Evolutionary conservation across 1,284 basidiomycete species (phyloP).

Genomic region (Cutaneotrichosporon sp.): DNA sequence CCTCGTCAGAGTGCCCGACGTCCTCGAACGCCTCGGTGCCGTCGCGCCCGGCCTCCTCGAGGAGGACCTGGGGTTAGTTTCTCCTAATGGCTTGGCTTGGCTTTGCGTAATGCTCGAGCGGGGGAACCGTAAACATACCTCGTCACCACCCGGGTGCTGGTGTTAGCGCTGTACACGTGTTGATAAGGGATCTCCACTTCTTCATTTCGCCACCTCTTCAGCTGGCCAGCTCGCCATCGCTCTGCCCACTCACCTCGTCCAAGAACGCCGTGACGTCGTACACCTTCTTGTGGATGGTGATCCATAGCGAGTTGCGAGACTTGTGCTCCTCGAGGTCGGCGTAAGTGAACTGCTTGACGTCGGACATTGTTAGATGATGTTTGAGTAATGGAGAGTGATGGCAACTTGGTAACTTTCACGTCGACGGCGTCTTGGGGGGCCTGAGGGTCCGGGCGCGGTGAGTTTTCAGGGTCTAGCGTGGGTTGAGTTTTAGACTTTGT

Average conservation of each 20-base stretch:
- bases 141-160: conserved; percentile 96
- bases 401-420: background rate
- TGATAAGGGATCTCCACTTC: background rate
- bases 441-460: background rate
- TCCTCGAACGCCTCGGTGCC: conserved; percentile 99
- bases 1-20: conserved; percentile 98
- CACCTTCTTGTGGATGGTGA: conserved; percentile 83
- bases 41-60: conserved; percentile 83
- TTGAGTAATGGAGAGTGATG: background rate
- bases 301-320: conserved; percentile 70
- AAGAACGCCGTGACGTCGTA: conserved; percentile 93
- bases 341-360: conserved; percentile 37
- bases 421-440: background rate
- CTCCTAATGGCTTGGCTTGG: background rate
- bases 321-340: conserved; percentile 73
- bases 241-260: conserved; percentile 72
- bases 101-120: background rate
- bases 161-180: conserved; percentile 4
- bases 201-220: background rate
- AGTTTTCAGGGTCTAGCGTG: background rate
- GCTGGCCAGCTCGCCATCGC: background rate
- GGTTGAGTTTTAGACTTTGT: background rate
- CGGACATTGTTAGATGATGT: background rate
- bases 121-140: background rate
- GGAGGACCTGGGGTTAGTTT: conserved; percentile 65